Conservation (phyloP, 768 basidiomycete species). For the Kwoniella sp. region DNA sequence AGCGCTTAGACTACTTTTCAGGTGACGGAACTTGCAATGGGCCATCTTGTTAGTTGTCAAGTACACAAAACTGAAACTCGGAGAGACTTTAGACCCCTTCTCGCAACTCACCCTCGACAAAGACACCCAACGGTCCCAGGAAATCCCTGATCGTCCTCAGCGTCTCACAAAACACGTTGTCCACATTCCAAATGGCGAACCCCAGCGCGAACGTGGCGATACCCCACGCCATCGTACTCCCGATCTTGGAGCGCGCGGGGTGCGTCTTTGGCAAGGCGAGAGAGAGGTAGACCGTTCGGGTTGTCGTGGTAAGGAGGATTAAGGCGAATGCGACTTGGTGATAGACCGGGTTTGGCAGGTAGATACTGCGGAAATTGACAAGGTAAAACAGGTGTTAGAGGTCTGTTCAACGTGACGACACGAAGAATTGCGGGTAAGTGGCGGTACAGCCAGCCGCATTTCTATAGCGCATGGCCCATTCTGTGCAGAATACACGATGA, state of each 20-base stretch:
- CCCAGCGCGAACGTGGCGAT: slow-evolving; percentile 65
- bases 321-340: slow-evolving; percentile 74
- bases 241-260: slow-evolving; percentile 58
- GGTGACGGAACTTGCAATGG: not conserved
- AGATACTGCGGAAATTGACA: slow-evolving; percentile 59
- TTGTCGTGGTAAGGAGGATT: slow-evolving; percentile 62
- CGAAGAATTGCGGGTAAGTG: too few species aligned
- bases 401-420: not conserved
- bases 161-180: slow-evolving; percentile 71
- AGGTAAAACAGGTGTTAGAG: not conserved
- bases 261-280: slow-evolving; percentile 57
- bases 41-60: not conserved
- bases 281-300: slow-evolving; percentile 63
- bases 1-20: not conserved
- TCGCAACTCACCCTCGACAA: slow-evolving; percentile 47
- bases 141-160: slow-evolving; percentile 28
- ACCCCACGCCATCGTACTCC: slow-evolving; percentile 61
- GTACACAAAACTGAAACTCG: not conserved
- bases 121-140: slow-evolving; percentile 36
- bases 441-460: too few species aligned
- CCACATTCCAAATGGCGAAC: slow-evolving; percentile 77
- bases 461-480: not conserved
- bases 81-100: too few species aligned
- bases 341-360: slow-evolving; percentile 75
- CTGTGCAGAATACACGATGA: not conserved